phyloP scores from a whole-genome alignment of 2,329 filamentous ascomycete species.

The Aspergillus bombycis region DNA sequence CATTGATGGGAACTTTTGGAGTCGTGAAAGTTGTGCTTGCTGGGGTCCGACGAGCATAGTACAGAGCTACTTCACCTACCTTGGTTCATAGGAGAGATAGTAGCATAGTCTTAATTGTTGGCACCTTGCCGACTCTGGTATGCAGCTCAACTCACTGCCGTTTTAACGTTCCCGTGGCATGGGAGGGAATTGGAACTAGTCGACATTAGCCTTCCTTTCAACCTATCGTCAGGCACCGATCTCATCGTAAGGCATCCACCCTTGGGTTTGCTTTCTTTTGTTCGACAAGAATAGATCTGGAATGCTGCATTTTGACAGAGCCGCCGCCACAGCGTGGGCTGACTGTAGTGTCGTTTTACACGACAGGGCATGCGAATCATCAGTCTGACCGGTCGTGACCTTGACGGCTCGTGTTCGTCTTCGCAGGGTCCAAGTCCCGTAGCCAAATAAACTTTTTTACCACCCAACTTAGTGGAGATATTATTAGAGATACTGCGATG shows the following conservation, averaged over 20 bases:
- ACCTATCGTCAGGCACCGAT: background rate
- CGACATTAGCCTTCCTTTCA: background rate
- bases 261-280: background rate
- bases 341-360: conserved; percentile 12
- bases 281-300: background rate
- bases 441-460: conserved; percentile 7
- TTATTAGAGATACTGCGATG: conserved; percentile 3
- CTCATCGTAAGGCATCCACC: background rate
- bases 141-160: background rate
- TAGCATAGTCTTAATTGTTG: background rate
- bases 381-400: conserved; percentile 13
- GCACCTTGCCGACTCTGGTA: background rate
- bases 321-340: conserved; percentile 18
- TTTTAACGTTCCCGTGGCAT: background rate
- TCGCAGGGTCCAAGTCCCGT: background rate
- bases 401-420: conserved; percentile 16
- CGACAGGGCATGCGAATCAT: conserved; percentile 12
- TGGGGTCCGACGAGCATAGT: background rate
- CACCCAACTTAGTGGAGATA: conserved; percentile 1
- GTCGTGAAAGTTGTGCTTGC: background rate
- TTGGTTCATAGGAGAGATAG: background rate
- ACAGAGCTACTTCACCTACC: background rate
- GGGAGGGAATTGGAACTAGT: background rate
- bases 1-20: background rate
- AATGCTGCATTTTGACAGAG: background rate